A percentile compares a stretch with the other conserved stretches of the same genome.
phyloP scores from a whole-genome alignment of 2,329 filamentous ascomycete species.

The Sarocladiaceae sp. region DNA sequence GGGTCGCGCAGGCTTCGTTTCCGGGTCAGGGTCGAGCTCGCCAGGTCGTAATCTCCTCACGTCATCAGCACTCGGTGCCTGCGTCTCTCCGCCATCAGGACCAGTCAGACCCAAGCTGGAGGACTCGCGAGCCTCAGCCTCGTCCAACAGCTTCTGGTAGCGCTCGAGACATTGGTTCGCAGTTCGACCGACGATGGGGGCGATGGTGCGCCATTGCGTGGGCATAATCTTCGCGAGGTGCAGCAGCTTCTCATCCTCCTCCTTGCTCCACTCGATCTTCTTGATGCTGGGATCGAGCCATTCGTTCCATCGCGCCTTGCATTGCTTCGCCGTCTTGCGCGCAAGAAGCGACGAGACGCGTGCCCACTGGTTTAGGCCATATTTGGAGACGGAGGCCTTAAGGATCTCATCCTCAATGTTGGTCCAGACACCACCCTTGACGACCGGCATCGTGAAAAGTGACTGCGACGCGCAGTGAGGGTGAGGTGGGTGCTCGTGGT shows the following conservation, averaged over 20 bases:
- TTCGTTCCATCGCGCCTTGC: constrained; percentile 97
- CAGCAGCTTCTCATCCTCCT: constrained; percentile 95
- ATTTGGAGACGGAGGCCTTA: constrained; percentile 91
- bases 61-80: constrained; percentile 87
- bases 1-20: constrained; percentile 90
- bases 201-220: constrained; percentile 98
- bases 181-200: constrained; percentile 91
- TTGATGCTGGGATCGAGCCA: constrained; percentile 98
- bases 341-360: constrained; percentile 95
- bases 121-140: constrained; percentile 86
- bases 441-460: constrained; percentile 57
- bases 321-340: constrained; percentile 97
- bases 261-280: constrained; percentile 98
- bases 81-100: constrained; percentile 78
- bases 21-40: constrained; percentile 94
- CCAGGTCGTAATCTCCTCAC: constrained; percentile 84
- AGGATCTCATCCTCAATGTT: constrained; percentile 92
- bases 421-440: constrained; percentile 72
- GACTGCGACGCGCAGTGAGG: constrained; percentile 7
- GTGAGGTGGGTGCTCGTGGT: not conserved
- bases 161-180: constrained; percentile 96
- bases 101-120: constrained; percentile 80
- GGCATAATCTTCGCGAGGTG: constrained; percentile 98
- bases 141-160: constrained; percentile 93
- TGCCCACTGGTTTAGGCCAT: constrained; percentile 96